phyloP scores from a whole-genome alignment of 768 basidiomycete species.

The Termitomyces sp. region DNA sequence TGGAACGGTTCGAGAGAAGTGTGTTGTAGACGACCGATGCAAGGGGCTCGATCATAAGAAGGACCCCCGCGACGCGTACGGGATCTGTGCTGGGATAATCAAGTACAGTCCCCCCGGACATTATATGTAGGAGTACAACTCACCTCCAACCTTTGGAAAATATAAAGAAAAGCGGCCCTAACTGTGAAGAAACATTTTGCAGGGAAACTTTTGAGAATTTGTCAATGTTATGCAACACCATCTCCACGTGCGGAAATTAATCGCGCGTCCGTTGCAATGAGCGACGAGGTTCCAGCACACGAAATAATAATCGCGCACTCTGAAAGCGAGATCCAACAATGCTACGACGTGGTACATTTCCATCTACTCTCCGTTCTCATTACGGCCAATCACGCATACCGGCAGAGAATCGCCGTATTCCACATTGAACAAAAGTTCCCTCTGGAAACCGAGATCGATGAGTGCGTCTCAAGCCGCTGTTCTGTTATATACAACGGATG shows the following conservation, averaged over 20 bases:
- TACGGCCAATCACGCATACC: neutral
- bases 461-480: conserved; percentile 32
- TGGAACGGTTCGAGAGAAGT: conserved; percentile 32
- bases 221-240: conserved; percentile 3
- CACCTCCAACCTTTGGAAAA: too few relatives aligned
- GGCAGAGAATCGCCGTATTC: conserved; percentile 50
- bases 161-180: too few relatives aligned
- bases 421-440: conserved; percentile 66
- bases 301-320: conserved; percentile 51
- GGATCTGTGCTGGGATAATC: neutral
- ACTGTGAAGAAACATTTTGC: neutral
- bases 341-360: conserved; percentile 47
- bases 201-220: conserved; percentile 11
- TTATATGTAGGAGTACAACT: too few relatives aligned
- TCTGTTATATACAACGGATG: neutral
- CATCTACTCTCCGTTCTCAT: neutral
- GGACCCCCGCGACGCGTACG: conserved; percentile 18
- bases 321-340: conserved; percentile 53
- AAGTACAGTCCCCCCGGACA: too few relatives aligned
- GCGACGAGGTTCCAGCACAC: conserved; percentile 31
- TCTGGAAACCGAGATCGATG: conserved; percentile 70
- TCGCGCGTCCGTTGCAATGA: neutral
- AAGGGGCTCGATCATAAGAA: conserved; percentile 60
- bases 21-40: conserved; percentile 48
- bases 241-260: conserved; percentile 8